Evolutionary conservation across 305 asterid species (phyloP), one percentile per base, ranked within the genome.

Genomic region (Solanum hybrid): DNA sequence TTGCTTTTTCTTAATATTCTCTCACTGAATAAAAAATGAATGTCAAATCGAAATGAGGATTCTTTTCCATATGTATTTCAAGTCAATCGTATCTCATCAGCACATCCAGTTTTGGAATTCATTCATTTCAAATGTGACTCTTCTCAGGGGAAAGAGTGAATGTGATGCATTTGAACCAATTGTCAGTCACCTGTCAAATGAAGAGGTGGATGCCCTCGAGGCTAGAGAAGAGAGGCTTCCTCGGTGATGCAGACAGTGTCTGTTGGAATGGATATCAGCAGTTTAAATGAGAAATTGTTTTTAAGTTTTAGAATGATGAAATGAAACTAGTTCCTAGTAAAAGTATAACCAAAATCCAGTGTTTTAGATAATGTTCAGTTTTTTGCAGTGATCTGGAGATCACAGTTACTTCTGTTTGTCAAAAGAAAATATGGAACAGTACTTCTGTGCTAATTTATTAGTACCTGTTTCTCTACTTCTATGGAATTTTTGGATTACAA

Each of bases 131-230:
- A 13, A 75, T 71, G 7, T 60, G 56, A 79, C 75, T 37, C 29
- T 32, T 24, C 89, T 42, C 93, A 96, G 99, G 93, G 95, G 94
- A 93, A 94, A 95, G 93, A 96, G 94, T 90, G 99, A 97, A 89
- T 94, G 99, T 97, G 99, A 96, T 88, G 92, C 91, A 37, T 97
- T 93, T 86, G 97, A 95, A 88, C 98, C 99, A 85, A 90, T 94
- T 78, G 98, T 97, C 26, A 96, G 95, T 95, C 94, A 94, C 89
- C 91, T 97, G 76, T 95, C 98, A 38, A 94, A 93, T 73, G 98
- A 94, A 90, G 98, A 97, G 92, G 95, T 97, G 60, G 98, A 94
- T 36, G 97, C 97, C 84, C 95, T 95, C 6, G 97, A 97, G 94
- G 98, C 98, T 22, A 96, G 81, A 92, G 98, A 95, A 93, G 99